Percentiles rank a stretch among this genome's conserved stretches.
Conservation (phyloP, 2,329 filamentous ascomycete species). For the Colletotrichum lupini region DNA sequence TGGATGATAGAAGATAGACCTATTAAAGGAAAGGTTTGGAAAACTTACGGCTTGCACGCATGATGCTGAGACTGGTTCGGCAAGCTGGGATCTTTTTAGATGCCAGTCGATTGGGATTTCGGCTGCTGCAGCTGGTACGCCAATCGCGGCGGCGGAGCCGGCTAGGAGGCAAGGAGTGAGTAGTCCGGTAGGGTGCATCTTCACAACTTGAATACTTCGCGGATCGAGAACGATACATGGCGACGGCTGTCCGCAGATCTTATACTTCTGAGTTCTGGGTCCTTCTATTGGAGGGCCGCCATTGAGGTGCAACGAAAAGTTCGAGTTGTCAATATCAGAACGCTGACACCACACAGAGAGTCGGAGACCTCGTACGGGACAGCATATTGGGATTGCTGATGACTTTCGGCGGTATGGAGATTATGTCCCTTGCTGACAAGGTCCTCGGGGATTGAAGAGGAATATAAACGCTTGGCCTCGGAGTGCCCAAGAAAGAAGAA, state of each 20-base stretch:
- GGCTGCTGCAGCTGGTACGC: background rate
- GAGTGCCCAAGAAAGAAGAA: background rate
- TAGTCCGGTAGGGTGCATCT: background rate
- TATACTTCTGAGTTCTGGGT: background rate
- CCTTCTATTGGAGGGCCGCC: too few species aligned
- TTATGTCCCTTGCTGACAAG: background rate
- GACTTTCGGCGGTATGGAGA: background rate
- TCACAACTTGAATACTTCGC: background rate
- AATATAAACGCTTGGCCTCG: background rate
- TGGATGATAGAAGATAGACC: too few species aligned
- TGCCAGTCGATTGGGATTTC: background rate
- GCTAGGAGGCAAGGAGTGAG: background rate
- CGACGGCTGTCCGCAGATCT: background rate
- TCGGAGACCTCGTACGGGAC: background rate
- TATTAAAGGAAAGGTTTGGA: too few species aligned
- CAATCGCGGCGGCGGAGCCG: too few species aligned
- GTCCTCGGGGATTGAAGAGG: background rate
- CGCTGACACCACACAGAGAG: background rate
- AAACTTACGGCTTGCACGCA: too few species aligned
- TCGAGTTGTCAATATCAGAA: background rate
- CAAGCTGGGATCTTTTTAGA: background rate
- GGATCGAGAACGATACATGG: background rate
- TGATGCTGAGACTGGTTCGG: background rate
- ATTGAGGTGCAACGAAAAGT: background rate
- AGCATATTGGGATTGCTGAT: background rate